phyloP scores from a whole-genome alignment of 495 filamentous ascomycete species.

The Cercophora newfieldiana region DNA sequence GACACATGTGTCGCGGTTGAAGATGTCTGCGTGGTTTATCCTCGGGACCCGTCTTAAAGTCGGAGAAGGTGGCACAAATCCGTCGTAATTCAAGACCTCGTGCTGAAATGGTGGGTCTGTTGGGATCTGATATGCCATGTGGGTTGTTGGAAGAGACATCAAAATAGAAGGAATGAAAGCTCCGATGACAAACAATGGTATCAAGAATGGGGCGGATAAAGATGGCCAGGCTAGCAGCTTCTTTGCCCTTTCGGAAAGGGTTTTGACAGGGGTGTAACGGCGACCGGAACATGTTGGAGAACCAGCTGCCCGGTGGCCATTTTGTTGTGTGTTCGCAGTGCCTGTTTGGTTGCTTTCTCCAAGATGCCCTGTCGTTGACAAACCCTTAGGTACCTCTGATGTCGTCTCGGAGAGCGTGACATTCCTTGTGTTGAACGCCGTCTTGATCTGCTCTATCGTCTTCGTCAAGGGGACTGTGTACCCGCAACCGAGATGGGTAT shows the following conservation, averaged over 20 bases:
- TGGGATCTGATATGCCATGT: neutral
- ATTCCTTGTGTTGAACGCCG: neutral
- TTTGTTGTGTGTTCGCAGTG: neutral
- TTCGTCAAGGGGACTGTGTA: neutral
- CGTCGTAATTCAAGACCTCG: neutral
- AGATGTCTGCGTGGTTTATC: neutral
- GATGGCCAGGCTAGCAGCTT: neutral
- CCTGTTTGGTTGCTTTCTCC: neutral
- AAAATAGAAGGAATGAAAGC: neutral
- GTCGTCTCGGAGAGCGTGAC: neutral
- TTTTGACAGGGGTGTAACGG: neutral
- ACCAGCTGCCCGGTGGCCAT: too few relatives aligned
- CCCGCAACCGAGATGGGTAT: neutral
- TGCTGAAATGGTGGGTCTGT: neutral
- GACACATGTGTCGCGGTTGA: neutral
- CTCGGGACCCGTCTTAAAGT: neutral
- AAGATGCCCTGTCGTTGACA: neutral
- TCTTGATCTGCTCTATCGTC: neutral
- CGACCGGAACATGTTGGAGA: too few relatives aligned
- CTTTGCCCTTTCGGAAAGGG: neutral
- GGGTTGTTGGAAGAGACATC: neutral
- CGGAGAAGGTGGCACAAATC: too few relatives aligned
- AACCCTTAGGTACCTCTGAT: neutral
- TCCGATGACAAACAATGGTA: neutral
- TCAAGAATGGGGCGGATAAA: neutral